phyloP scores from a whole-genome alignment of 2,329 filamentous ascomycete genomes.

The Aspergillus flavus region DNA sequence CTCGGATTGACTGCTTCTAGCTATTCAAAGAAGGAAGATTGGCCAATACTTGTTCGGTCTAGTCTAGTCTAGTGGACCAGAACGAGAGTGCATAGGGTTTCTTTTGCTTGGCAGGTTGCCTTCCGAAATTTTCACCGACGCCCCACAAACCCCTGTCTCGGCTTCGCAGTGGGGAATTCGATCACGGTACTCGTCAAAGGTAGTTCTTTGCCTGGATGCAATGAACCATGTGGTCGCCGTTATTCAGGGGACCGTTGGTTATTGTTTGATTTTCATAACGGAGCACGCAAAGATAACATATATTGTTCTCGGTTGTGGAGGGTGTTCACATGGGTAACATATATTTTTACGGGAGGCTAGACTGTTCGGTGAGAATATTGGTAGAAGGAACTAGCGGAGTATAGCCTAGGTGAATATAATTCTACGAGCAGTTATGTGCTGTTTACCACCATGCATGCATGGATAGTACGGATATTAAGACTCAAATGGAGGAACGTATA shows the following conservation, averaged over 20 bases:
- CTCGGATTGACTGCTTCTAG: neutral
- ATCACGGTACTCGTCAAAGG: neutral
- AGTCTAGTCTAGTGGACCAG: neutral
- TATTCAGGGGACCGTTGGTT: neutral
- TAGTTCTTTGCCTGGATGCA: neutral
- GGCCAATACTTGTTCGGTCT: neutral
- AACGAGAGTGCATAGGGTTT: neutral
- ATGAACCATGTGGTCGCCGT: neutral
- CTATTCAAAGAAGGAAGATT: neutral
- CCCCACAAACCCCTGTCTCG: neutral
- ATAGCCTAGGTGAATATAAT: too few species aligned
- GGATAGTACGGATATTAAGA: too few species aligned
- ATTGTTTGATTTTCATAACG: neutral
- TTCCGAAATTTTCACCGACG: neutral
- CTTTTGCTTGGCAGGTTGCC: neutral
- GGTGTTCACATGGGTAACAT: neutral
- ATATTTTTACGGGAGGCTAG: neutral
- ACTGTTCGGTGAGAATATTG: neutral
- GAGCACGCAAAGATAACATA: conserved; percentile 1
- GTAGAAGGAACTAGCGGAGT: too few species aligned
- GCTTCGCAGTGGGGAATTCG: neutral
- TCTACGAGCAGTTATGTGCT: too few species aligned
- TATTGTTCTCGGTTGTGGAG: neutral
- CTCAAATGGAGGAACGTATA: too few species aligned
- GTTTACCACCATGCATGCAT: too few species aligned